phyloP scores from a whole-genome alignment of 139 green algal species.

The Coccomyxa sp. region DNA sequence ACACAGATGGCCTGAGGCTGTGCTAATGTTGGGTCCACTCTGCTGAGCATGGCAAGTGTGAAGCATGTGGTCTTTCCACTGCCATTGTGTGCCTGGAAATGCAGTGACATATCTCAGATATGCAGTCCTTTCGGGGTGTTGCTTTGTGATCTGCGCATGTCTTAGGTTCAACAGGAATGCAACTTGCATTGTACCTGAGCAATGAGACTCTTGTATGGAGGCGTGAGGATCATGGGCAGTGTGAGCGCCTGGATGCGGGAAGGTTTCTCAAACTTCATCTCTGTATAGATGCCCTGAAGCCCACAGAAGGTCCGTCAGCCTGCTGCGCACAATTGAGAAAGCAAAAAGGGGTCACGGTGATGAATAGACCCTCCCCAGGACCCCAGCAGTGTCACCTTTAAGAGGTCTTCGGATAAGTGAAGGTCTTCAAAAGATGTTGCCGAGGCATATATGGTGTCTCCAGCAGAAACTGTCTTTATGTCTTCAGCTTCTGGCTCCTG shows the following conservation, averaged over 20 bases:
- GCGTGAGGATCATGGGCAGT: constrained; percentile 94
- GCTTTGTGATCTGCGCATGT: too few species aligned
- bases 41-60: constrained; percentile 91
- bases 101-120: too few species aligned
- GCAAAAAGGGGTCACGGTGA: not conserved
- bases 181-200: constrained; percentile 44
- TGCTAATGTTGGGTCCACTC: constrained; percentile 71
- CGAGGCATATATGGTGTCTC: constrained; percentile 72
- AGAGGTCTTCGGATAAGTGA: constrained; percentile 60
- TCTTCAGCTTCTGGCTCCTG: constrained; percentile 6
- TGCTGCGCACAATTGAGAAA: not conserved
- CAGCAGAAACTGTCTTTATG: constrained; percentile 45
- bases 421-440: constrained; percentile 88
- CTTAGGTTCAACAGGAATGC: too few species aligned
- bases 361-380: not conserved
- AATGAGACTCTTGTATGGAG: constrained; percentile 83
- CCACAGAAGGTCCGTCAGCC: not conserved
- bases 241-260: constrained; percentile 90
- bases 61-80: constrained; percentile 99
- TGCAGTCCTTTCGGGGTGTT: too few species aligned
- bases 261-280: constrained; percentile 98
- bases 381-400: constrained; percentile 36
- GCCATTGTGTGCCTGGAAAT: constrained; percentile 90
- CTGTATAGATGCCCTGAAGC: constrained; percentile 85
- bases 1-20: constrained; percentile 92